These are phyloP conservation scores for Pelargonium nanum DNA, from an alignment of 345 rosid genomes.

Conservation along the genomic window DNA sequence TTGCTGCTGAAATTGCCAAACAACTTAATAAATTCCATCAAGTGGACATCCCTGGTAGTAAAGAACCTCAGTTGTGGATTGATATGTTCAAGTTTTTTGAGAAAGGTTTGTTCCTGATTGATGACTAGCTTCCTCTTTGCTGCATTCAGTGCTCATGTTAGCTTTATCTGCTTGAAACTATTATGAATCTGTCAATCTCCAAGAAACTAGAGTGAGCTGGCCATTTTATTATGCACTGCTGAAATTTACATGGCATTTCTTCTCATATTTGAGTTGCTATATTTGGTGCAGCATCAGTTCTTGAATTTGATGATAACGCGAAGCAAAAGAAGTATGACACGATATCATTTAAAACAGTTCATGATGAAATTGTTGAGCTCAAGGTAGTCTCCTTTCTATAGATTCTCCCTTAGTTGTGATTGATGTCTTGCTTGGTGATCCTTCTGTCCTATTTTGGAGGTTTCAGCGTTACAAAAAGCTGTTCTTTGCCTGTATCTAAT, in stretches of 20 bases:
- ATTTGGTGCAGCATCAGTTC: constrained; percentile 56
- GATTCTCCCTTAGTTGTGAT: constrained; percentile 4
- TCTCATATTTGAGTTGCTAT: constrained; percentile 10
- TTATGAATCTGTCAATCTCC: constrained; percentile 1
- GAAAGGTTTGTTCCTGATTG: constrained; percentile 37
- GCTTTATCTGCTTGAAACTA: neutral
- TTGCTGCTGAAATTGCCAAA: constrained; percentile 82
- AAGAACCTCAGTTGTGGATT: constrained; percentile 89
- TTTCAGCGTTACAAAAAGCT: neutral
- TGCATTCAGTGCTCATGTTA: neutral
- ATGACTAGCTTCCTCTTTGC: neutral
- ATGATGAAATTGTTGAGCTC: constrained; percentile 56
- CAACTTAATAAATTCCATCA: constrained; percentile 67
- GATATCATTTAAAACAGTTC: constrained; percentile 62
- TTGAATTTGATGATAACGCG: constrained; percentile 59
- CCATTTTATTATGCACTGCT: neutral
- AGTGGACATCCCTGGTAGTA: constrained; percentile 78
- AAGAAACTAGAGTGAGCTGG: neutral
- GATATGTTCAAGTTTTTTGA: constrained; percentile 77
- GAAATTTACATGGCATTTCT: neutral
- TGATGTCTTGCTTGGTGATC: neutral
- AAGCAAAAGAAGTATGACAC: constrained; percentile 53
- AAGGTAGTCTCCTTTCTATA: constrained; percentile 32
- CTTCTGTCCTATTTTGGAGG: constrained; percentile 2
- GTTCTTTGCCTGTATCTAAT: neutral